Base-by-base conservation (phyloP, 2,329 filamentous ascomycete genomes). In the Lachnellula cervina region DNA sequence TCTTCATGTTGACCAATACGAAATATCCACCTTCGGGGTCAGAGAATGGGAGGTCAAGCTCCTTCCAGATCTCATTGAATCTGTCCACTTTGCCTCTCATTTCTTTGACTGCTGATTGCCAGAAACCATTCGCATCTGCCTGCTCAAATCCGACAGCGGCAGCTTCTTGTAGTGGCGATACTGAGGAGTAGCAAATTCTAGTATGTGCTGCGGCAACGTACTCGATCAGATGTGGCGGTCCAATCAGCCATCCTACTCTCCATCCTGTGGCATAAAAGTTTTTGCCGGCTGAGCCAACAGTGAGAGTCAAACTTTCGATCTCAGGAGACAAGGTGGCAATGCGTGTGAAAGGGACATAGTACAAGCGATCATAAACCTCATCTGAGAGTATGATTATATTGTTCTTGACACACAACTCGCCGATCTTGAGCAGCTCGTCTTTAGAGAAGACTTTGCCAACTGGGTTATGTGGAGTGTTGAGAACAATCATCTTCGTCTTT, bases 231-330 rank as follows among this genome's bases (percentile, higher is more conserved):
- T 96, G 83, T 52, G 90, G 83, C 0, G 89, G 90, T 0, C 94
- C 94, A 68, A 97, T 94, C 38, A 99, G 78, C 85, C 93, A 99
- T 54, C 94, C 83, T 4, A 97, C 92, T 56, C 94, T 86, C 94
- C 94, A 99, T 48, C 94, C 94, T 0, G 94, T 99, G 55, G 90
- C 90, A 69, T 97, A 97, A 74, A 99, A 99, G 77, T 94, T 95
- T 81, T 99, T 99, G 66, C 94, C 94, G 1, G 91, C 94, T 0
- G 91, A 96, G 19, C 94, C 94, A 32, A 99, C 94, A 0, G 94
- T 97, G 49, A 99, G 74, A 4, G 94, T 97, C 63, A 96, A 80
- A 56, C 83, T 83, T 64, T 91, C 91, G 51, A 97, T 84, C 71
- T 97, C 91, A 0, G 92, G 91, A 0, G 90, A 96, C 17, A 99